Conservation (phyloP, 768 basidiomycete genomes). For the Russula olivacea region DNA sequence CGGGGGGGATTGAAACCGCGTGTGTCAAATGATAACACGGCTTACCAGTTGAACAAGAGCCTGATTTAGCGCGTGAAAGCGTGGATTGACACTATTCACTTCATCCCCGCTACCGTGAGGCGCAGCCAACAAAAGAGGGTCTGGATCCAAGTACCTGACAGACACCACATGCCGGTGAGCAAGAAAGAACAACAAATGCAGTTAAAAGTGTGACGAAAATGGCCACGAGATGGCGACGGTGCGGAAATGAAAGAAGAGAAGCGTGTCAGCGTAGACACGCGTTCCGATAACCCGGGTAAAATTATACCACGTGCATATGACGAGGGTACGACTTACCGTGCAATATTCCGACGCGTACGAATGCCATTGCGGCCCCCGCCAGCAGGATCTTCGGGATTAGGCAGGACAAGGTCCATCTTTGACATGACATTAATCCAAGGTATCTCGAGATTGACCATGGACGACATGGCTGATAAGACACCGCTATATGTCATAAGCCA, state of each 20-base stretch:
- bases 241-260: conserved; percentile 27
- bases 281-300: conserved; percentile 14
- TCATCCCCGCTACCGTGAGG: conserved; percentile 52
- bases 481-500: conserved; percentile 47
- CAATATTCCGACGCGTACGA: conserved; percentile 71
- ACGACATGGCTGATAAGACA: conserved; percentile 95
- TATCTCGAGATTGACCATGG: conserved; percentile 96
- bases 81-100: conserved; percentile 54
- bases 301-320: conserved; percentile 21
- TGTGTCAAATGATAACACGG: conserved; percentile 16
- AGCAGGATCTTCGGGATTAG: conserved; percentile 52
- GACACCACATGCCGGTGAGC: conserved; percentile 11
- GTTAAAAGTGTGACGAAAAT: conserved; percentile 17
- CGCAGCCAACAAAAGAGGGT: conserved; percentile 76
- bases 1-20: conserved; percentile 4
- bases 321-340: conserved; percentile 47
- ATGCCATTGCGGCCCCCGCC: conserved; percentile 61
- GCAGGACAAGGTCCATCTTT: conserved; percentile 95
- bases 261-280: conserved; percentile 12
- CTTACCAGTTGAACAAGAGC: conserved; percentile 92
- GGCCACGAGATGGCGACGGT: conserved; percentile 11
- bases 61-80: conserved; percentile 89
- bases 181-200: conserved; percentile 18
- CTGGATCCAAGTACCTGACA: conserved; percentile 82
- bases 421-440: conserved; percentile 98